Evolutionary conservation across 2,329 filamentous ascomycete genomes (phyloP).

Genomic region (Alternaria viburni): DNA sequence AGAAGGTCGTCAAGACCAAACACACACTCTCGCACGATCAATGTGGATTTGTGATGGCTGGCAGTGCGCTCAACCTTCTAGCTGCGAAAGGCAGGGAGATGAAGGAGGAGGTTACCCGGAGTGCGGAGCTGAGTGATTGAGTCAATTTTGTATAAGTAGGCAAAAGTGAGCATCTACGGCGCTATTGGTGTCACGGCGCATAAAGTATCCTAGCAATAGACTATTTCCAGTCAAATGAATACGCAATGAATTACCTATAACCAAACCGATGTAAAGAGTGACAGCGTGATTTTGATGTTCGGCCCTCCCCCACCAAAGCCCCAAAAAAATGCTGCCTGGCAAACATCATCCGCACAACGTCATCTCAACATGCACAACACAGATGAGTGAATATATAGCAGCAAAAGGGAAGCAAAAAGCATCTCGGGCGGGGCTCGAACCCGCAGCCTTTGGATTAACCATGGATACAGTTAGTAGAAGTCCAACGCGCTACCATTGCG

Average conservation of each 20-base stretch:
- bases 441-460: slow-evolving; percentile 40
- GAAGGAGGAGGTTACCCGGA: slow-evolving; percentile 45
- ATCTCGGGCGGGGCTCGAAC: slow-evolving; percentile 44
- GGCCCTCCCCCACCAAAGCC: background rate
- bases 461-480: slow-evolving; percentile 27
- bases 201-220: background rate
- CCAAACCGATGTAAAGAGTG: background rate
- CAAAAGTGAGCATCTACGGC: background rate
- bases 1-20: slow-evolving; percentile 75
- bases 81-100: slow-evolving; percentile 63
- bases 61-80: slow-evolving; percentile 89
- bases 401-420: slow-evolving; percentile 22
- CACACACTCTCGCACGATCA: slow-evolving; percentile 91
- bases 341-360: background rate
- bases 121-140: slow-evolving; percentile 48
- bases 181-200: background rate
- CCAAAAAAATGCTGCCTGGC: background rate
- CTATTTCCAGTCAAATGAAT: background rate
- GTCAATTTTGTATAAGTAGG: background rate
- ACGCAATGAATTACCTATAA: background rate
- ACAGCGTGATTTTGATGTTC: background rate
- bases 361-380: background rate
- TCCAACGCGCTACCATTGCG: slow-evolving; percentile 46
- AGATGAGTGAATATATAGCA: background rate
- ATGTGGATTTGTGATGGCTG: slow-evolving; percentile 88